Conservation (phyloP, 2,329 filamentous ascomycete genomes). For the Lasiodiplodia citricola region DNA sequence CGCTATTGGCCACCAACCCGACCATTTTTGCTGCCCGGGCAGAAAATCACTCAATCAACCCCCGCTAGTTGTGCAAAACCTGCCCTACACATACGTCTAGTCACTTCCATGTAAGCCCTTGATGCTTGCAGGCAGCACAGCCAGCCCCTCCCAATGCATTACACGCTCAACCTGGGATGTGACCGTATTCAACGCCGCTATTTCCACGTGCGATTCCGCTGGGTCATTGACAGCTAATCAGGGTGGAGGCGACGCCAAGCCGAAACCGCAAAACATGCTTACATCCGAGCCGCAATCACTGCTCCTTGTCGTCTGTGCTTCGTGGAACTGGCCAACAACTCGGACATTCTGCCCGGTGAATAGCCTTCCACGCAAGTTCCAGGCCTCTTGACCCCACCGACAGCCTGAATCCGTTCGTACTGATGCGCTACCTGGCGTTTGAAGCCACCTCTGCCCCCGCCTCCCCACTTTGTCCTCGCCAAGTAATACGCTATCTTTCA, state of each 20-base stretch:
- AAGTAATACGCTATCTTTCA: too few relatives aligned
- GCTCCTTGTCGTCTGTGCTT: neutral
- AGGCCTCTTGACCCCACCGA: neutral
- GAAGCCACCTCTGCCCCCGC: neutral
- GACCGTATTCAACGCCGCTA: too few relatives aligned
- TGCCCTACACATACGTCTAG: neutral
- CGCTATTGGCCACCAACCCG: slow-evolving; percentile 4
- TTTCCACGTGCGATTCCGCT: neutral
- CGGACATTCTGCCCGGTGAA: neutral
- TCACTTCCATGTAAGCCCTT: neutral
- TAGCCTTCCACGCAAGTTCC: neutral
- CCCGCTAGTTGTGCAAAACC: neutral
- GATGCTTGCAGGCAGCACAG: neutral
- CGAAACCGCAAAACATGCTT: neutral
- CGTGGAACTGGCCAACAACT: neutral
- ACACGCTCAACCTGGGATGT: too few relatives aligned
- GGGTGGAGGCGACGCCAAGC: neutral
- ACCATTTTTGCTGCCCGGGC: slow-evolving; percentile 23
- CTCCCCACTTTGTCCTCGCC: neutral
- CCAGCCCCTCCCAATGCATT: neutral
- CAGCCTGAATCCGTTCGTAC: neutral
- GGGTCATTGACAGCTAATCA: neutral
- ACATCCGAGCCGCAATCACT: neutral
- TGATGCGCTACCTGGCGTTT: neutral
- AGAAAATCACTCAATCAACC: slow-evolving; percentile 9